Evolutionary conservation across 345 rosid species (phyloP), one percentile per base, ranked within the genome.

Genomic region (Lagerstroemia speciosa): DNA sequence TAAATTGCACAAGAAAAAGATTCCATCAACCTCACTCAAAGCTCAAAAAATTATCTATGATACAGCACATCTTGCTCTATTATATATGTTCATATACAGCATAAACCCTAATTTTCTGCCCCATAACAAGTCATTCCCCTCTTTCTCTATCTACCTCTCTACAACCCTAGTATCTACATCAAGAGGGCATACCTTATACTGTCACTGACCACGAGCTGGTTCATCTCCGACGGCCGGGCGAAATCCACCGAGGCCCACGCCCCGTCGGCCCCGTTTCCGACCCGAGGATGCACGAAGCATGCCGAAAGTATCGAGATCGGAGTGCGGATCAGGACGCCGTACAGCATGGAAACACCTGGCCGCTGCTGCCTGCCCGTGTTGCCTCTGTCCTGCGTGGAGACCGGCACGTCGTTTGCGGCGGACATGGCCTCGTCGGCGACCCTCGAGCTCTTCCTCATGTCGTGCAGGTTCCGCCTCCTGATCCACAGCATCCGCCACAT

Each of bases 161-260:
- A 27, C 50, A 16, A 12, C 52, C 30, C 27, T 8, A 0, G 17
- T 0, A 38, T 63, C 76, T 90, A 93, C 95, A 93, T 87, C 83
- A 90, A 75, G 82, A 93, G 87, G 27, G 98, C 92, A 66, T 93
- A 90, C 64, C 96, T 86, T 89, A 90, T 82, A 75, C 98, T 83
- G 71, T 93, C 97, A 71, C 87, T 83, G 20, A 90, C 97, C 88
- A 93, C 86, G 45, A 88, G 84, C 75, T 90, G 90, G 63, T 93
- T 90, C 83, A 88, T 84, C 78, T 93, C 97, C 0, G 97, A 83
- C 10, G 80, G 68, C 16, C 82, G 87, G 3, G 78, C 74, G 27
- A 83, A 86, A 62, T 87, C 91, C 9, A 82, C 89, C 0, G 98
- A 86, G 46, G 78, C 82, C 96, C 98, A 88, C 22, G 83, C 78